A percentile compares a stretch with the other conserved stretches of the same genome.
These are phyloP conservation scores for Plantago coronopus DNA, from an alignment of 305 asterid species.

Conservation along the genomic window DNA sequence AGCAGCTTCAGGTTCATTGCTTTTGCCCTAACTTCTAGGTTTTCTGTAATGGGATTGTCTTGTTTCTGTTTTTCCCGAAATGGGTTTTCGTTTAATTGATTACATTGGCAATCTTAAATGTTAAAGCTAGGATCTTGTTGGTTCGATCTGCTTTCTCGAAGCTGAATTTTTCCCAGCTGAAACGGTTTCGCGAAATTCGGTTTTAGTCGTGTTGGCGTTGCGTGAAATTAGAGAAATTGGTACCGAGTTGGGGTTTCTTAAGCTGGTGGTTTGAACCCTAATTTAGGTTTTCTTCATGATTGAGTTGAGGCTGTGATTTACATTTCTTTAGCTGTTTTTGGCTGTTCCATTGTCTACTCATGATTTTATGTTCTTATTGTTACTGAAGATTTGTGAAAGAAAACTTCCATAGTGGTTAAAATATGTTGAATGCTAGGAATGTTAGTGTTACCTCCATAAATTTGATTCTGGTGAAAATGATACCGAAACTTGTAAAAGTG, in stretches of 20 bases:
- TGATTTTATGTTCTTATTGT: neutral
- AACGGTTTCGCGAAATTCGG: conserved; percentile 10
- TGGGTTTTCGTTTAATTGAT: neutral
- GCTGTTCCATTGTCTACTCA: neutral
- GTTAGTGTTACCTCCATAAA: too few species aligned
- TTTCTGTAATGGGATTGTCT: conserved; percentile 24
- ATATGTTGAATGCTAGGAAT: too few species aligned
- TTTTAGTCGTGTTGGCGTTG: neutral
- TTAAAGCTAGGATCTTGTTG: conserved; percentile 13
- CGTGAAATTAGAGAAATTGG: neutral
- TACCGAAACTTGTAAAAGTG: neutral
- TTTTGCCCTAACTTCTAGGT: neutral
- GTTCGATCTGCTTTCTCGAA: neutral
- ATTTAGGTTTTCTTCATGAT: neutral
- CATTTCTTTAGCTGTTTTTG: neutral
- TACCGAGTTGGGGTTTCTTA: conserved; percentile 9
- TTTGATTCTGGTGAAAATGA: neutral
- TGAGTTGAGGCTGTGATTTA: neutral
- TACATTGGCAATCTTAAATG: neutral
- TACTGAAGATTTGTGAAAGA: neutral
- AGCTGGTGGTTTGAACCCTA: neutral
- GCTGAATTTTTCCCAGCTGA: neutral
- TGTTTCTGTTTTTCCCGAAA: neutral
- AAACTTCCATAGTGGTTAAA: too few species aligned
- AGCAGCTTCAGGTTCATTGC: conserved; percentile 71